phyloP scores from a whole-genome alignment of 2,329 filamentous ascomycete species.

The Laburnicola sp. region DNA sequence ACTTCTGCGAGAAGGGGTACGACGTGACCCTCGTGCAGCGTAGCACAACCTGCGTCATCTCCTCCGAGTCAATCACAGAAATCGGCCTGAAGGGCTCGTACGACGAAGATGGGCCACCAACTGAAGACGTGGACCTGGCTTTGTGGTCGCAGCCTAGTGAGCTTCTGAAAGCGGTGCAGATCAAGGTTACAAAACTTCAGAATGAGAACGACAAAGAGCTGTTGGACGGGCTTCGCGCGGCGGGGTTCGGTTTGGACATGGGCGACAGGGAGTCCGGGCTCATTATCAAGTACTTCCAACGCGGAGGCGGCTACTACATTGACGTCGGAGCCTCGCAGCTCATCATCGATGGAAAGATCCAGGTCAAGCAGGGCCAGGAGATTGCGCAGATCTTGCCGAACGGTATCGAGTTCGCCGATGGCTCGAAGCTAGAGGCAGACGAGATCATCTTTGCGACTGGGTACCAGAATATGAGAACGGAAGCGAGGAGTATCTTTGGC shows the following conservation, averaged over 20 bases:
- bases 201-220: constrained; percentile 40
- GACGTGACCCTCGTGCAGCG: constrained; percentile 55
- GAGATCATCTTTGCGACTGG: constrained; percentile 54
- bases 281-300: constrained; percentile 47
- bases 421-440: constrained; percentile 49
- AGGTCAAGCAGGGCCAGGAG: constrained; percentile 47
- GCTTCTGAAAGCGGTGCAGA: constrained; percentile 36
- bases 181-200: constrained; percentile 29
- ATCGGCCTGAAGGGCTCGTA: constrained; percentile 37
- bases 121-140: constrained; percentile 34
- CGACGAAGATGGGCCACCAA: constrained; percentile 32
- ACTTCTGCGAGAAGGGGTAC: constrained; percentile 50
- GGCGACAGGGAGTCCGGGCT: constrained; percentile 34
- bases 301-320: constrained; percentile 54
- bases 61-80: constrained; percentile 29
- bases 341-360: constrained; percentile 52
- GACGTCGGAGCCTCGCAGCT: constrained; percentile 51
- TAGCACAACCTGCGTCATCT: constrained; percentile 45
- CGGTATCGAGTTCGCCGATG: constrained; percentile 51
- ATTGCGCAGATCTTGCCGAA: constrained; percentile 43
- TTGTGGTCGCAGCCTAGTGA: constrained; percentile 42
- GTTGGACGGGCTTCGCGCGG: constrained; percentile 48
- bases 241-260: constrained; percentile 48
- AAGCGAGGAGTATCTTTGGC: constrained; percentile 47
- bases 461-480: constrained; percentile 50